Evolutionary conservation across 352 stramenopile genomes (phyloP), one percentile per base, ranked within the genome.

Genomic region (Phytophthora tentaculata): DNA sequence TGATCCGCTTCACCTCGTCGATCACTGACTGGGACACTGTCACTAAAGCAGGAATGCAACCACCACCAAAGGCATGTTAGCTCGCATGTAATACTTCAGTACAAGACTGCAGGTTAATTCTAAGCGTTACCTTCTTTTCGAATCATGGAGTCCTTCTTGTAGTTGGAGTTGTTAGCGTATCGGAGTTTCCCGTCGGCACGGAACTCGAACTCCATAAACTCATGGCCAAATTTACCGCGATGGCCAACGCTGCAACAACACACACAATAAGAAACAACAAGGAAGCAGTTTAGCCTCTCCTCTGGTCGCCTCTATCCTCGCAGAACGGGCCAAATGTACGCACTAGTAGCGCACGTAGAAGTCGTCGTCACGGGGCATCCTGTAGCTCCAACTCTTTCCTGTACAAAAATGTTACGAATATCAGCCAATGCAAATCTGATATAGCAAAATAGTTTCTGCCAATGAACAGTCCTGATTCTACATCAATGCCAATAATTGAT

Each of bases 101-200:
- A 14, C 5, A 59, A 23, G 28, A 26, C 37, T 17, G 6, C 17
- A 26, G 56, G 1, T 0, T 7, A 16, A 1, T 23, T 17, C 0
- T 16, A 16, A 10, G 2, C 19, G 37, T 24, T 16, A 97, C 92
- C 88, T 92, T 99, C 94, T 85, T 99, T 98, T 37, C 95, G 86
- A 75, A 99, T 99, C 84, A 99, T 98, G 8, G 89, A 94, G 71
- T 98, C 96, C 64, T 98, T 97, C 79, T 98, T 98, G 80, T 99
- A 99, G 83, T 98, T 98, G 43, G 93, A 98, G 79, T 99, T 98
- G 82, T 99, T 99, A 28, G 95, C 95, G 68, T 99, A 99, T 37
- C 95, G 88, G 26, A 99, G 81, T 67, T 92, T 96, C 39, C 89
- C 91, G 63, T 95, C 90, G 16, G 90, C 83, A 39, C 80, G 88